A percentile compares a stretch with the other conserved stretches of the same genome.
Evolutionary conservation across 1,284 basidiomycete genomes (phyloP).

Genomic region (Ganoderma sinense): DNA sequence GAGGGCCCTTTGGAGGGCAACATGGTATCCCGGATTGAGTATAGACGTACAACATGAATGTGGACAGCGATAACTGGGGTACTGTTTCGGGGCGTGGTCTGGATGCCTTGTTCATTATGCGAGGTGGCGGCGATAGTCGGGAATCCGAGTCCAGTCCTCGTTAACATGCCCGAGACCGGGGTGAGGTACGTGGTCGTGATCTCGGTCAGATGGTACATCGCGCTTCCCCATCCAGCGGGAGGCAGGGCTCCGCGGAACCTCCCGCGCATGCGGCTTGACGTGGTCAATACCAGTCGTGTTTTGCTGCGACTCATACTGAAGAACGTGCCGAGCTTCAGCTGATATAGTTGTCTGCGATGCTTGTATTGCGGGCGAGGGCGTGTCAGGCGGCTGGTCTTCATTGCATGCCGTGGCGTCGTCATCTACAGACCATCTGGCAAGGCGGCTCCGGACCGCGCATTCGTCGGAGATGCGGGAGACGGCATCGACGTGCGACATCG

Average conservation of each 20-base stretch:
- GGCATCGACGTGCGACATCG: constrained; percentile 38
- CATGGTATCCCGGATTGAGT: neutral
- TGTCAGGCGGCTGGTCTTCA: neutral
- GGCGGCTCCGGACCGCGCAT: constrained; percentile 42
- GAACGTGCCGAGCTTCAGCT: neutral
- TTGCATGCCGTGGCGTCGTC: constrained; percentile 23
- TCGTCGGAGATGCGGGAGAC: constrained; percentile 40
- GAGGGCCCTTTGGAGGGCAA: neutral
- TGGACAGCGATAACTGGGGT: neutral
- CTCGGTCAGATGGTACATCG: neutral
- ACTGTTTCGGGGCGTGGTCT: neutral
- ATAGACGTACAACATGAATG: neutral
- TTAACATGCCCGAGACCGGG: neutral
- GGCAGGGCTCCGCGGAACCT: neutral
- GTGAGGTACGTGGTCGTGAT: neutral
- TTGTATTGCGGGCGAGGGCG: neutral
- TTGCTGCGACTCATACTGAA: neutral
- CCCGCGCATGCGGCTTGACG: neutral
- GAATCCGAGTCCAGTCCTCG: constrained; percentile 14
- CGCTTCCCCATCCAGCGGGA: neutral
- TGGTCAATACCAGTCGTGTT: neutral
- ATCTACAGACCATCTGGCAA: constrained; percentile 36
- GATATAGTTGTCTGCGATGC: no score
- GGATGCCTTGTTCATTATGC: neutral
- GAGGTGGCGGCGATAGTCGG: constrained; percentile 6